Evolutionary conservation across 768 basidiomycete species (phyloP), one percentile per base, ranked within the genome.

Genomic region (Rhodotorula diobovata): DNA sequence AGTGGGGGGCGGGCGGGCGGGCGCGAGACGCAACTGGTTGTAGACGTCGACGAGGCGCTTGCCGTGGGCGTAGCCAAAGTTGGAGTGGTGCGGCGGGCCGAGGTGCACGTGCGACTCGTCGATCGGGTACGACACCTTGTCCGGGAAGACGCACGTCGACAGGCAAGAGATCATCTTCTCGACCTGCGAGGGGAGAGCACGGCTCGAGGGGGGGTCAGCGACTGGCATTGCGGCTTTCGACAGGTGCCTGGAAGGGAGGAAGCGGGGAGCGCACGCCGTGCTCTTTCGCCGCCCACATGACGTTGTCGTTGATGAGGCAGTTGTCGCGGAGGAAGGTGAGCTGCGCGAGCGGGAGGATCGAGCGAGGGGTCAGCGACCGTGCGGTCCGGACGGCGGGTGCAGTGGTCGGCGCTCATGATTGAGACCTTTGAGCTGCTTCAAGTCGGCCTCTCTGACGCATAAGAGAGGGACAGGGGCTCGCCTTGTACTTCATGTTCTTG

Each of bases 91-190:
- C 12, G 94, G 94, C 32, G 90, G 91, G 30, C 94, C 94, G 46
- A 85, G 84, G 81, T 98, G 95, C 68, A 98, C 89, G 82, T 93
- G 94, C 76, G 84, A 86, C 82, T 98, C 94, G 76, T 92, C 90
- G 37, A 98, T 86, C 23, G 94, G 95, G 80, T 94, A 96, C 63
- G 87, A 85, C 74, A 94, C 93, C 80, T 93, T 90, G 81, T 97
- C 94, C 0, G 94, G 94, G 84, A 94, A 98, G 57, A 98, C 92
- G 79, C 94, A 98, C 53, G 95, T 97, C 18, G 94, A 96, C 50
- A 97, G 86, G 79, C 94, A 97, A 21, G 94, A 96, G 68, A 98
- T 89, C 76, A 95, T 85, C 81, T 96, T 97, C 72, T 85, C 75
- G 32, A 85, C 84, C 77, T 80, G 72, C 25, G 11, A 21, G 51